Base-by-base conservation (phyloP, 169 alveolate genomes). In the Plasmodium gonderi region DNA sequence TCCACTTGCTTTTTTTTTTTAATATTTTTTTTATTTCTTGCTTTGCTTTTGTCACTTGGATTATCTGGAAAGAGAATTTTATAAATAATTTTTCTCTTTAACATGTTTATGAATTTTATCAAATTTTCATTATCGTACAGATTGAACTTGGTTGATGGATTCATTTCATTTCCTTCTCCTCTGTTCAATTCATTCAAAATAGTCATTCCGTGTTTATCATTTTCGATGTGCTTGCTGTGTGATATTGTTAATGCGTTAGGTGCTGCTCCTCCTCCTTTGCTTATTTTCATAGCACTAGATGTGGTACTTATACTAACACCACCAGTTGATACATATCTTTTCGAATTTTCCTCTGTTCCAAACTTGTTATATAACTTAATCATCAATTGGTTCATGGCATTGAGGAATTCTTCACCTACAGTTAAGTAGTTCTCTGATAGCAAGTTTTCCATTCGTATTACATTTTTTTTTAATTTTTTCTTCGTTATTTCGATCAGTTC, bases 1-100 rank as follows among this genome's bases (percentile, higher is more conserved):
- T 85, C 92, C 5, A 85, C 92, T 75, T 85, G 92, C 31, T 85
- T 85, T 38, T 85, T 85, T 76, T 85, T 85, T 40, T 85, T 85
- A 20, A 75, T 29, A 60, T 38, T 42, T 76, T 85, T 85, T 75
- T 85, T 85, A 85, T 85, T 85, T 85, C 79, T 85, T 31, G 49
- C 69, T 85, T 85, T 85, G 45, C 38, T 75, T 60, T 85, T 85
- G 33, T 85, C 92, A 54, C 29, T 75, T 38, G 26, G 49, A 4
- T 33, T 36, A 85, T 85, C 92, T 51, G 92, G 90, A n/a, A 90
- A 64, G 12, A 90, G 44, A 20, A 81, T 80, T 38, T 80, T 90
- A 2, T 31, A 54, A 26, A 80, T 49, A 4, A 81, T n/a, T 64
- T 80, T 81, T 38, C 72, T 90, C 40, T 90, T 80, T 45, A 80